A percentile compares a stretch with the other conserved stretches of the same genome.
Conservation (phyloP, 352 stramenopile species). For the Globisporangium solare region DNA sequence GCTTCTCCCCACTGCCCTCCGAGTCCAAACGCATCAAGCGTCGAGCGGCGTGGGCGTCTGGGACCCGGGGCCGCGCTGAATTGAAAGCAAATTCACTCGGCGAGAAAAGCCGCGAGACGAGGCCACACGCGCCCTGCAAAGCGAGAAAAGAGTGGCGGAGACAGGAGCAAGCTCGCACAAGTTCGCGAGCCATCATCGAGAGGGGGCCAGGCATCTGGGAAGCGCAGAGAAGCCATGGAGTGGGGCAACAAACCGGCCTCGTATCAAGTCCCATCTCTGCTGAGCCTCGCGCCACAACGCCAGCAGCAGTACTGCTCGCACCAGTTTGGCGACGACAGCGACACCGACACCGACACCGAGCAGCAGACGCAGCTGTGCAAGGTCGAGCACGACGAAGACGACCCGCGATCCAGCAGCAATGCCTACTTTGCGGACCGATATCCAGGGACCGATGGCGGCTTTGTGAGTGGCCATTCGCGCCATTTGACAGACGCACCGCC, state of each 20-base stretch:
- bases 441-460: neutral
- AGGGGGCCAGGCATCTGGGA: slow-evolving; percentile 5
- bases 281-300: neutral
- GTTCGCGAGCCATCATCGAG: neutral
- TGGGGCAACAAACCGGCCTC: slow-evolving; percentile 17
- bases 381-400: slow-evolving; percentile 3
- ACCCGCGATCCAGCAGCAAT: slow-evolving; percentile 1
- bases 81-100: slow-evolving; percentile 20
- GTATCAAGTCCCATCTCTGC: slow-evolving; percentile 4
- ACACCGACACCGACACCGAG: no score
- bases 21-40: no score
- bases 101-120: slow-evolving; percentile 8
- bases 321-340: neutral
- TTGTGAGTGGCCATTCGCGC: neutral
- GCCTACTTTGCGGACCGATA: slow-evolving; percentile 3
- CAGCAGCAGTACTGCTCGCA: neutral
- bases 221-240: slow-evolving; percentile 22
- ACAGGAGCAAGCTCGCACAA: slow-evolving; percentile 9
- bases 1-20: no score
- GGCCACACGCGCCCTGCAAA: neutral
- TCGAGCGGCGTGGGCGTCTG: slow-evolving; percentile 6
- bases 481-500: slow-evolving; percentile 8
- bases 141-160: slow-evolving; percentile 9
- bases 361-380: neutral
- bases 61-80: slow-evolving; percentile 23